Evolutionary conservation across 768 basidiomycete genomes (phyloP).

Genomic region (Mycena alexandri): DNA sequence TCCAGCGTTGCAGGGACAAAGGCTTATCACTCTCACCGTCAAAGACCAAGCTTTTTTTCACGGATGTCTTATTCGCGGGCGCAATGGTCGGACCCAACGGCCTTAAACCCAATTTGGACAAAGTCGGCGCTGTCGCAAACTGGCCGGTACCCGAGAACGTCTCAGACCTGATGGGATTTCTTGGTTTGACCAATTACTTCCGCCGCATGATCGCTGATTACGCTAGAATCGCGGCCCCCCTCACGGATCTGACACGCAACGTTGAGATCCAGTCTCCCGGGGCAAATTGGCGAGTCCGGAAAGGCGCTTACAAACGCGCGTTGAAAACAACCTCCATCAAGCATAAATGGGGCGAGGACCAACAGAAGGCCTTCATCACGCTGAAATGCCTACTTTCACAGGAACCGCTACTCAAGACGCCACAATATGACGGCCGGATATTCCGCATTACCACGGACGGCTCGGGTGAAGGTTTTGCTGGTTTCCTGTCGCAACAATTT

Average conservation of each 20-base stretch:
- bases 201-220: constrained; percentile 51
- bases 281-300: constrained; percentile 36
- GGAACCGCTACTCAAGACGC: no score
- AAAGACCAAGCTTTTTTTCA: constrained; percentile 53
- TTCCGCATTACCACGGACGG: constrained; percentile 4
- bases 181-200: constrained; percentile 52
- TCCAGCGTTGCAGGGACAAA: constrained; percentile 45
- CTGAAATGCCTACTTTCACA: constrained; percentile 40
- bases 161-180: constrained; percentile 47
- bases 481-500: constrained; percentile 3
- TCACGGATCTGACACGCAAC: constrained; percentile 46
- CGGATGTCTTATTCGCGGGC: no score
- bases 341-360: constrained; percentile 33
- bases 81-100: constrained; percentile 47
- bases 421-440: constrained; percentile 26
- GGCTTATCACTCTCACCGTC: constrained; percentile 51
- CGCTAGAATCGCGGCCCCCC: constrained; percentile 46
- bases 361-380: constrained; percentile 40
- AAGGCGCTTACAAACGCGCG: constrained; percentile 42
- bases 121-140: constrained; percentile 52
- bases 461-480: neutral
- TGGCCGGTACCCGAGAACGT: constrained; percentile 47
- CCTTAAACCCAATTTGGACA: constrained; percentile 50
- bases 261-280: constrained; percentile 29
- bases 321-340: constrained; percentile 38